phyloP scores from a whole-genome alignment of 768 basidiomycete genomes.

The Postia placenta region DNA sequence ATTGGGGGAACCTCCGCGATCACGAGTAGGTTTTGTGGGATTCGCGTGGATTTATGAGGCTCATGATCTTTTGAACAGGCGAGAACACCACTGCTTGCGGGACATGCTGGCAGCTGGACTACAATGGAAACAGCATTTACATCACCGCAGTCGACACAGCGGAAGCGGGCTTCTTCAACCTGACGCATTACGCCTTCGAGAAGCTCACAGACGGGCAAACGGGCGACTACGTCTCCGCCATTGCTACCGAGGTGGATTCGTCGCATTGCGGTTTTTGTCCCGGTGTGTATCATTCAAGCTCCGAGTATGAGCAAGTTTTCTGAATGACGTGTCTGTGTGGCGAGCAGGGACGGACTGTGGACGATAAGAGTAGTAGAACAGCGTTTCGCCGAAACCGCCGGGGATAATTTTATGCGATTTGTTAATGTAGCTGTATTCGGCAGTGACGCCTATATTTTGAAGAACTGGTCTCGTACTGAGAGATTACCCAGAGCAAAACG shows the following conservation, averaged over 20 bases:
- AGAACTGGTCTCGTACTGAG: too few relatives aligned
- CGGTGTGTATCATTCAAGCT: too few relatives aligned
- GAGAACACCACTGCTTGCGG: slow-evolving; percentile 55
- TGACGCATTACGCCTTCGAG: slow-evolving; percentile 25
- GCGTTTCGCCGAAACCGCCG: too few relatives aligned
- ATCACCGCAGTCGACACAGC: slow-evolving; percentile 50
- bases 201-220: slow-evolving; percentile 19
- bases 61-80: slow-evolving; percentile 16
- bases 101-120: slow-evolving; percentile 55
- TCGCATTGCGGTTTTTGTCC: slow-evolving; percentile 8
- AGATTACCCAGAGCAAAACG: too few relatives aligned
- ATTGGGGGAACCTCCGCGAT: slow-evolving; percentile 53
- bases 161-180: slow-evolving; percentile 28
- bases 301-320: too few relatives aligned
- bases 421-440: too few relatives aligned
- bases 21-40: slow-evolving; percentile 18
- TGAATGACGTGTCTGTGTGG: too few relatives aligned
- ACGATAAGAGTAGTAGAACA: too few relatives aligned
- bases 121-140: slow-evolving; percentile 37
- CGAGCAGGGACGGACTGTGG: too few relatives aligned
- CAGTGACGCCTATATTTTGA: too few relatives aligned
- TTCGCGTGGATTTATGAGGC: too few relatives aligned
- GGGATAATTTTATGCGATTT: too few relatives aligned
- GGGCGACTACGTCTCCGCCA: slow-evolving; percentile 20
- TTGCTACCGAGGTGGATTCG: slow-evolving; percentile 18